phyloP scores from a whole-genome alignment of 371 early-diverging fungal genomes.

The Rhizopus delemar region DNA sequence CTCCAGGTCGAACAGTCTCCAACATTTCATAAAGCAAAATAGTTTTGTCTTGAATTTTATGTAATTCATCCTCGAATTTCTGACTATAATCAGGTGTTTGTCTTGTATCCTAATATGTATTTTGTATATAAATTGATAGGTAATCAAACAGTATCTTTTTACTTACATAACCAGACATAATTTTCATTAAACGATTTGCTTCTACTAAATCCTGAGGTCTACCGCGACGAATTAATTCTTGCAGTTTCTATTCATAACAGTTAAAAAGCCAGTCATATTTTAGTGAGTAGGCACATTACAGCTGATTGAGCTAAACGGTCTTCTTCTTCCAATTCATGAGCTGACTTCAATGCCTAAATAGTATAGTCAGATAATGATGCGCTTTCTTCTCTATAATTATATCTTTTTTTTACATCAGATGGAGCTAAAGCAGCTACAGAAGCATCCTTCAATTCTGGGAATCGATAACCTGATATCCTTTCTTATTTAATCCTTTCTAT shows the following conservation, averaged over 20 bases:
- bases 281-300: slow-evolving; percentile 46
- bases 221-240: slow-evolving; percentile 95
- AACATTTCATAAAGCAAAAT: slow-evolving; percentile 80
- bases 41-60: slow-evolving; percentile 77
- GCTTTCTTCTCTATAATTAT: background rate
- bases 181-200: slow-evolving; percentile 95
- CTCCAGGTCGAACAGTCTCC: slow-evolving; percentile 64
- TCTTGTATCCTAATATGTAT: slow-evolving; percentile 63
- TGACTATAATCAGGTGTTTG: slow-evolving; percentile 83
- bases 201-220: slow-evolving; percentile 92
- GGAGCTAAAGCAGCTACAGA: slow-evolving; percentile 67
- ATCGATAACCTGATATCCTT: slow-evolving; percentile 68
- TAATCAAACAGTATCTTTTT: background rate
- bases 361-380: background rate
- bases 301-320: slow-evolving; percentile 89
- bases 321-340: slow-evolving; percentile 93
- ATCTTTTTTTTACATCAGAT: slow-evolving; percentile 42
- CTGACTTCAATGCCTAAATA: slow-evolving; percentile 73
- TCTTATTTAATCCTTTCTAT: background rate
- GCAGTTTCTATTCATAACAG: slow-evolving; percentile 71
- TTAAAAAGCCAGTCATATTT: background rate
- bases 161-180: slow-evolving; percentile 93
- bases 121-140: background rate
- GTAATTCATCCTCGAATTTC: slow-evolving; percentile 81
- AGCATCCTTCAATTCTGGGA: slow-evolving; percentile 74